These are phyloP conservation scores for Plectranthus barbatus DNA, from an alignment of 257 asterid species.

Conservation along the genomic window DNA sequence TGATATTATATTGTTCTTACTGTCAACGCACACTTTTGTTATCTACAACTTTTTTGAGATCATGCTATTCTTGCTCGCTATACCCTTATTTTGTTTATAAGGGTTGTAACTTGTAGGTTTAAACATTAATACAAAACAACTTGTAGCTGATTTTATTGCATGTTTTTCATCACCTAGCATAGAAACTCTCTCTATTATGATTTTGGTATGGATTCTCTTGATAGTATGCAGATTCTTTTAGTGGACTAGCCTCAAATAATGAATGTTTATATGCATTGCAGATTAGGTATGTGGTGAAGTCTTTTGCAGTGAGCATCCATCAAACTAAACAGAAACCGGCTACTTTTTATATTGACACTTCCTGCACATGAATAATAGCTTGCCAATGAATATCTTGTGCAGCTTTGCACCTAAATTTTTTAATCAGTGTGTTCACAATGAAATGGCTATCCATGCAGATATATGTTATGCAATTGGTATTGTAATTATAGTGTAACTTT, in stretches of 20 bases:
- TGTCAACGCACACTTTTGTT: too few relatives aligned
- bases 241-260: background rate
- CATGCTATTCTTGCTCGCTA: background rate
- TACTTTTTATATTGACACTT: too few relatives aligned
- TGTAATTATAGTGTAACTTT: background rate
- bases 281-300: too few relatives aligned
- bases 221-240: too few relatives aligned
- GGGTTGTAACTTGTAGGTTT: too few relatives aligned
- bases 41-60: too few relatives aligned
- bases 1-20: too few relatives aligned
- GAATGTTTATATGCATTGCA: background rate
- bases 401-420: background rate
- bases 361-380: background rate
- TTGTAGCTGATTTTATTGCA: background rate
- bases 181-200: too few relatives aligned
- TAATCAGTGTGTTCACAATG: background rate
- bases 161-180: too few relatives aligned
- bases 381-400: background rate
- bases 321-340: background rate
- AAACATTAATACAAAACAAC: background rate
- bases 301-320: background rate
- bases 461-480: background rate
- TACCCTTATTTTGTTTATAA: background rate
- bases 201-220: too few relatives aligned
- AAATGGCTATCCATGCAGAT: background rate